Evolutionary conservation across 1,284 basidiomycete species (phyloP).

Genomic region (Ceratobasidium sp.): DNA sequence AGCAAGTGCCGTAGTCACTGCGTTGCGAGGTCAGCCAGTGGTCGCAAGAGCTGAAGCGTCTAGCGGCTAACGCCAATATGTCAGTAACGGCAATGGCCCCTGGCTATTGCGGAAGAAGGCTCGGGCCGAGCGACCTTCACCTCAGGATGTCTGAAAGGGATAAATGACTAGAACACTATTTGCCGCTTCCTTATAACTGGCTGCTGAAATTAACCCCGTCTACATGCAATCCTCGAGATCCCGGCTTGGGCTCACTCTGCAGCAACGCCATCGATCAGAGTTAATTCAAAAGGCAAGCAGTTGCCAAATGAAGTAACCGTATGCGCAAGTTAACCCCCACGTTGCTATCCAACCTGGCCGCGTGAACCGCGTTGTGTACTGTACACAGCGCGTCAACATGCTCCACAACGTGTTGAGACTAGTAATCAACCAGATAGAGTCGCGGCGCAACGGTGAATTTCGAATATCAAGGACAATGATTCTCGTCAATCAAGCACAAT

Average conservation of each 20-base stretch:
- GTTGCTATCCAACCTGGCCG: slow-evolving; percentile 17
- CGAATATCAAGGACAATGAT: background rate
- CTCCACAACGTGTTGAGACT: slow-evolving; percentile 4
- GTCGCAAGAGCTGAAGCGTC: slow-evolving; percentile 14
- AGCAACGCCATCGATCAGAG: too few relatives aligned
- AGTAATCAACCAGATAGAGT: slow-evolving; percentile 9
- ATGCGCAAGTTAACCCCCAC: slow-evolving; percentile 9
- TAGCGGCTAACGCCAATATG: slow-evolving; percentile 26
- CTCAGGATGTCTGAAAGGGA: slow-evolving; percentile 11
- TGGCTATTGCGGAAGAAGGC: background rate
- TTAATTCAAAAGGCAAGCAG: background rate
- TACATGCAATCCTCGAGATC: too few relatives aligned
- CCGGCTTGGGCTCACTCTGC: too few relatives aligned
- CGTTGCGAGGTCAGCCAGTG: slow-evolving; percentile 1
- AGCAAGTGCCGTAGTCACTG: background rate
- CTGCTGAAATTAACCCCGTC: background rate
- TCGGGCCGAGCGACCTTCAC: slow-evolving; percentile 20
- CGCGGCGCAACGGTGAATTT: slow-evolving; percentile 7
- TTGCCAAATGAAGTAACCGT: slow-evolving; percentile 31
- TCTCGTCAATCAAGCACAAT: slow-evolving; percentile 74
- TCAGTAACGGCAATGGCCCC: slow-evolving; percentile 22
- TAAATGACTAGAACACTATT: background rate
- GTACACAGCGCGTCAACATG: slow-evolving; percentile 34
- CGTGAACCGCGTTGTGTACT: slow-evolving; percentile 26
- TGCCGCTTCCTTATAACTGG: slow-evolving; percentile 5